A percentile compares a stretch with the other conserved stretches of the same genome.
Conservation (phyloP, 805 yeast genomes). For the Wickerhamomyces silvicola region DNA sequence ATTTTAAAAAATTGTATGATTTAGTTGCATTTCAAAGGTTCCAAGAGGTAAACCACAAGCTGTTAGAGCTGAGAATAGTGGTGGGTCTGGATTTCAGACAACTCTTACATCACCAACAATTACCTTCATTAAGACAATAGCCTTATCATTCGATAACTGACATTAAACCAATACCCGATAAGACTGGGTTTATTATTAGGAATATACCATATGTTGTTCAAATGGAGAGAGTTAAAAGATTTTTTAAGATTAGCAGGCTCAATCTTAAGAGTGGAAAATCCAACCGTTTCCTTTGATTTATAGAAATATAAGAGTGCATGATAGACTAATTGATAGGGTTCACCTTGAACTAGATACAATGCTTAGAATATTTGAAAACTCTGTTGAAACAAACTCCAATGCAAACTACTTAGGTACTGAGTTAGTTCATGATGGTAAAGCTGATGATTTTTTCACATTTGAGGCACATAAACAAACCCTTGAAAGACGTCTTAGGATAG, state of each 20-base stretch:
- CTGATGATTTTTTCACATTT: constrained; percentile 35
- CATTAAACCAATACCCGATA: constrained; percentile 22
- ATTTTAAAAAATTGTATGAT: neutral
- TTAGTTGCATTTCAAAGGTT: neutral
- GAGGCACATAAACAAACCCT: constrained; percentile 35
- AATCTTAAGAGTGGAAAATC: constrained; percentile 30
- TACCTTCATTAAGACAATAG: constrained; percentile 18
- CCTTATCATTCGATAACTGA: constrained; percentile 20
- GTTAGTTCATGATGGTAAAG: constrained; percentile 32
- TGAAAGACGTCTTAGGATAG: constrained; percentile 37
- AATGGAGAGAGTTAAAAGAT: constrained; percentile 34
- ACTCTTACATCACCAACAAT: neutral
- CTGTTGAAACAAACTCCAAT: too few species aligned
- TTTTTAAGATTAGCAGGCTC: constrained; percentile 23
- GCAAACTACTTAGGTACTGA: too few species aligned
- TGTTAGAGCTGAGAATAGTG: constrained; percentile 18
- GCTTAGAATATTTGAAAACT: constrained; percentile 32
- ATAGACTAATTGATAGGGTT: constrained; percentile 25
- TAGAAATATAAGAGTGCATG: constrained; percentile 31
- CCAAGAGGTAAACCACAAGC: constrained; percentile 21
- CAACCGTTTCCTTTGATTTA: constrained; percentile 38
- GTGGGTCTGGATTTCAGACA: neutral
- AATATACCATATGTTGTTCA: constrained; percentile 45
- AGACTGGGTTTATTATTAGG: constrained; percentile 44
- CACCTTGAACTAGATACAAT: constrained; percentile 38